Conservation (phyloP, 371 early-diverging fungal genomes). For the Lichtheimia corymbifera region DNA sequence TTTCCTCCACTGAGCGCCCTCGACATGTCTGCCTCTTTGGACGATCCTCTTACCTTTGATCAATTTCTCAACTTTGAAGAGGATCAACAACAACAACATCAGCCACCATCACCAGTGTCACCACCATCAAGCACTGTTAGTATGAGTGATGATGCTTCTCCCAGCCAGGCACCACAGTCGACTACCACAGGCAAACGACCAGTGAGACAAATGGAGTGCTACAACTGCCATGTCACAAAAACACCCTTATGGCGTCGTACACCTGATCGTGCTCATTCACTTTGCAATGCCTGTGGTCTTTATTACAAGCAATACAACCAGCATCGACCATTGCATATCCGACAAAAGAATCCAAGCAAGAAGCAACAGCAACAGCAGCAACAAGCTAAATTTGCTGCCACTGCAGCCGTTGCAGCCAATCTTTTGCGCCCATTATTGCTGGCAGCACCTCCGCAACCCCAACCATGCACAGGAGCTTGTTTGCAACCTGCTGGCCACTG, state of each 20-base stretch:
- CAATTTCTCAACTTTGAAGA: conserved; percentile 2
- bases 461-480: conserved; percentile 6
- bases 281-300: conserved; percentile 88
- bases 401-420: conserved; percentile 13
- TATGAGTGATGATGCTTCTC: not conserved
- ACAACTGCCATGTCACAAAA: conserved; percentile 77
- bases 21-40: not conserved
- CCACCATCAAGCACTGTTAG: not conserved
- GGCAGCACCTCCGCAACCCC: conserved; percentile 1
- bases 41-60: not conserved
- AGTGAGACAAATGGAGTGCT: conserved; percentile 70
- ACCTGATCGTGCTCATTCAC: conserved; percentile 71
- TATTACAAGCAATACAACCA: conserved; percentile 75
- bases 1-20: not conserved
- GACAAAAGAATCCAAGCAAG: conserved; percentile 44
- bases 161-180: not conserved
- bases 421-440: conserved; percentile 3
- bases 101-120: not conserved
- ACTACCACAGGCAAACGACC: conserved; percentile 26
- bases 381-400: conserved; percentile 9
- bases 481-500: not conserved
- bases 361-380: conserved; percentile 7
- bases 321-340: conserved; percentile 68
- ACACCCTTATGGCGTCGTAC: conserved; percentile 86
- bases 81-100: not conserved